These are phyloP conservation scores for Grigorovia yakushimaensis DNA, from an alignment of 805 yeast species.

Conservation along the genomic window DNA sequence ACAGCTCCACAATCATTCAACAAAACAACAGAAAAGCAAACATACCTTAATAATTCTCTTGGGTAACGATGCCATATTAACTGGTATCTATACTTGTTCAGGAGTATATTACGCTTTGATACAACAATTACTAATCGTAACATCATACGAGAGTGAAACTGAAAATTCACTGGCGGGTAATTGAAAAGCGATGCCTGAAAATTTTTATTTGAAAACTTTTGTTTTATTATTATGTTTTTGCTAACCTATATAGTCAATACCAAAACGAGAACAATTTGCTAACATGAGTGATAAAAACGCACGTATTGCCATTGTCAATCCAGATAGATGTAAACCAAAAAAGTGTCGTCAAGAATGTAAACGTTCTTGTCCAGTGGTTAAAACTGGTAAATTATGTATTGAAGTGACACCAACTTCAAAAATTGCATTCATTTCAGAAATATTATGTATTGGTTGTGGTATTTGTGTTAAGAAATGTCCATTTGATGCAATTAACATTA, in stretches of 20 bases:
- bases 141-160: neutral
- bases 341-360: constrained; percentile 98
- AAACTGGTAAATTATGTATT: constrained; percentile 95
- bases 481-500: constrained; percentile 91
- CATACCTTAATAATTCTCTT: constrained; percentile 83
- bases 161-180: neutral
- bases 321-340: constrained; percentile 95
- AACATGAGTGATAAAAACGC: constrained; percentile 37
- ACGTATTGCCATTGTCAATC: constrained; percentile 93
- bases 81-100: neutral
- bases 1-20: no score
- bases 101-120: neutral
- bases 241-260: neutral
- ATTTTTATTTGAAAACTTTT: neutral
- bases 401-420: constrained; percentile 87
- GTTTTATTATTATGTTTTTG: neutral
- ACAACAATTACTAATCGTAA: neutral
- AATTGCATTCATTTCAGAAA: constrained; percentile 91
- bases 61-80: constrained; percentile 43
- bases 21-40: constrained; percentile 2
- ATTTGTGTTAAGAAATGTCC: constrained; percentile 98
- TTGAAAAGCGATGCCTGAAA: neutral
- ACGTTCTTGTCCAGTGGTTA: constrained; percentile 94
- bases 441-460: constrained; percentile 97
- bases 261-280: neutral